phyloP scores from a whole-genome alignment of 345 rosid genomes.

The Gossypium thurberi region DNA sequence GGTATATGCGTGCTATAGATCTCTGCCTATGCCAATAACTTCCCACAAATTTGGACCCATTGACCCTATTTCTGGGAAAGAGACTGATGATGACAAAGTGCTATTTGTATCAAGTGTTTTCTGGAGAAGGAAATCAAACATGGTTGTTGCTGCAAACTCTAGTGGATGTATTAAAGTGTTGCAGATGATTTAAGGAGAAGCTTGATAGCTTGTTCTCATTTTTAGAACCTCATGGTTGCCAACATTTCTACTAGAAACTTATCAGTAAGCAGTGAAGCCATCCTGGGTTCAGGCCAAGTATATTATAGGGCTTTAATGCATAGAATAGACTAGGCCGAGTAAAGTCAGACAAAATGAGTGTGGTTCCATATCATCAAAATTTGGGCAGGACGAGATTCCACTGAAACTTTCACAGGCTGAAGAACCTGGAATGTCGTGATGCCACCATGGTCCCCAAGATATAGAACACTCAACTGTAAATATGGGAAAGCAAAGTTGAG shows the following conservation, averaged over 20 bases:
- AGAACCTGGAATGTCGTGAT: not conserved
- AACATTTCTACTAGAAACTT: slow-evolving; percentile 7
- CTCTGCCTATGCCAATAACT: slow-evolving; percentile 84
- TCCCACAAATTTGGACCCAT: slow-evolving; percentile 87
- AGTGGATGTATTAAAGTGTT: slow-evolving; percentile 89
- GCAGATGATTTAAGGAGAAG: slow-evolving; percentile 55
- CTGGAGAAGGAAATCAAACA: slow-evolving; percentile 86
- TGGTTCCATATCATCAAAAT: not conserved
- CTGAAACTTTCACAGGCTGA: not conserved
- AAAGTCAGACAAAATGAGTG: not conserved
- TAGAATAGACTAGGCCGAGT: not conserved
- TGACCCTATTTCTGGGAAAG: slow-evolving; percentile 78
- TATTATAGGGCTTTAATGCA: not conserved
- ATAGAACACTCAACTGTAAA: slow-evolving; percentile 5
- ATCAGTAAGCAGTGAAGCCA: not conserved
- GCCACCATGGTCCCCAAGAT: not conserved
- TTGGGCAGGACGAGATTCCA: not conserved
- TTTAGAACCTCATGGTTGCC: not conserved
- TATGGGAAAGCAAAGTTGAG: not conserved
- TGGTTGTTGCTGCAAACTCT: slow-evolving; percentile 82
- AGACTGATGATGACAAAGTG: slow-evolving; percentile 71
- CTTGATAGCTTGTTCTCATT: not conserved
- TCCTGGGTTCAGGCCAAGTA: not conserved
- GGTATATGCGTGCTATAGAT: slow-evolving; percentile 75
- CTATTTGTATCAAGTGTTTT: slow-evolving; percentile 93